Evolutionary conservation across 2,329 filamentous ascomycete species (phyloP), one percentile per base, ranked within the genome.

Genomic region (Pseudocercospora macadamiae): DNA sequence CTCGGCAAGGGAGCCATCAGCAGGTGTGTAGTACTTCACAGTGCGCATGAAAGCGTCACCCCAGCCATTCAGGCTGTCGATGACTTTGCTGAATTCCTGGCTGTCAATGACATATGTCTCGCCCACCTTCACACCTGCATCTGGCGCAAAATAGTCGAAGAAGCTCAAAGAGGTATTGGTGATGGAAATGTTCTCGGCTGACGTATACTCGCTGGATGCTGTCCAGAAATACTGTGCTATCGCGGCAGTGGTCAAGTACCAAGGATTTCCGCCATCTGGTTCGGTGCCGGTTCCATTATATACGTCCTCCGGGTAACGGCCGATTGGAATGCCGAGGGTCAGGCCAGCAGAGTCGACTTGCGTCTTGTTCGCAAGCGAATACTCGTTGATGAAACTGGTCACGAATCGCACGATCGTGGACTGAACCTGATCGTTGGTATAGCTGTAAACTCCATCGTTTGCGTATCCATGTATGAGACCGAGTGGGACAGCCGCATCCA

Each of bases 251-350:
- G 68, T 66, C 21, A 74, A 63, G 44, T 72, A 74, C 72, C 72
- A 74, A 1, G 72, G 71, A 55, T 74, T 73, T 2, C 72, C 72
- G 37, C 70, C 69, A 25, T 71, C 64, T 1, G 30, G 16, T 19
- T 62, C 55, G 4, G 70, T 73, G 3, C 67, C 71, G 8, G 64
- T 66, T 7, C 71, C 71, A 32, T 69, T 71, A 59, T 74, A 74
- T 12, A 73, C 64, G 48, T 74, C 72, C 55, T 73, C 71, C n/a
- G 71, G 70, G 47, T 73, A 74, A 4, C 71, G 68, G 3, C 71
- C 71, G n/a, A 73, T 65, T 5, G 71, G 71, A n/a, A 72, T 69
- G 18, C 68, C 71, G 16, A 74, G 63, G 2, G 59, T 59, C 8
- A 51, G 56, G 3, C 70, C 68, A n/a, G 53, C 55, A 3, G 63